Base-by-base conservation (phyloP, 2,329 filamentous ascomycete species). In the Nothopassalora personata region DNA sequence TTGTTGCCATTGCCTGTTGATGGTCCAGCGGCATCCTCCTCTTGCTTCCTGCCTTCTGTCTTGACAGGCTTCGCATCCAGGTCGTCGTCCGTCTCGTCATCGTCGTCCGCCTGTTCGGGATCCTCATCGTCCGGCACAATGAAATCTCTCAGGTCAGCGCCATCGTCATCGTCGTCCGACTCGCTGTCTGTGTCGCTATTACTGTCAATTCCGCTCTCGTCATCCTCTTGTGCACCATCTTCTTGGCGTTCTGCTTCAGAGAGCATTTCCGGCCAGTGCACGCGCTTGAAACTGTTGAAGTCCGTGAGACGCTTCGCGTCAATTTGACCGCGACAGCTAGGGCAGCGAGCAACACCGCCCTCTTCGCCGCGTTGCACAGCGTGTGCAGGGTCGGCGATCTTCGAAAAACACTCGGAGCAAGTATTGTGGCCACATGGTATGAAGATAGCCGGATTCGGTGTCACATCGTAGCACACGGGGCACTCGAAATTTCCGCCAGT, bases 351-450 rank as follows among this genome's bases (percentile, higher is more conserved):
- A 58, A 77, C 76, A 27, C 66, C 64, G 5, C 71, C 76, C 19
- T 89, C 86, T 34, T 85, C 78, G 5, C 86, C 88, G 58, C 84
- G 79, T 30, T 77, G 81, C 46, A 88, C 75, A 15, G 77, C 78
- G 56, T 79, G 76, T 1, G 80, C 74, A 3, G 86, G 84, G 62
- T 90, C 89, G 0, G 81, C 80, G 50, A 95, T 81, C 56, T 82
- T 84, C 5, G 84, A 81, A 61, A 94, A 86, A 70, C 91, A 96
- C 62, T 91, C 87, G 0, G 81, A 77, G 73, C 91, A 96, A 27
- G 86, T 85, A 60, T 87, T 84, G 69, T 96, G 91, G 1, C 91
- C 91, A 68, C 91, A 96, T 1, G 90, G 90, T 54, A 90, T 80
- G 72, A 92, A 87, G 63, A 96, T 89, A 3, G 83, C 83, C 0